Evolutionary conservation across 2,329 filamentous ascomycete species (phyloP).

Genomic region (Clarireedia paspali): DNA sequence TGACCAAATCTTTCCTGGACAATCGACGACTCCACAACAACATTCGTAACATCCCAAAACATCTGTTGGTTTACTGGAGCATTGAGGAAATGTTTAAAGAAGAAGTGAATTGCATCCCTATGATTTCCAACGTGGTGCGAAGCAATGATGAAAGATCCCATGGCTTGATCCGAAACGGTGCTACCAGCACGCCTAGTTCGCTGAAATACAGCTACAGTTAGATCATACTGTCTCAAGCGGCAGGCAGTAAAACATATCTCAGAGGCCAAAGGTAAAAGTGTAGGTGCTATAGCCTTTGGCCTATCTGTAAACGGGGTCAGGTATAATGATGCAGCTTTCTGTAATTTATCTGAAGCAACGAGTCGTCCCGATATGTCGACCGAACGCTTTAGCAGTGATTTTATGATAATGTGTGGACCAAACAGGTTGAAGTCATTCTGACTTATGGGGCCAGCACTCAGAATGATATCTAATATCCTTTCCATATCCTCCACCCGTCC

Average conservation of each 20-base stretch:
- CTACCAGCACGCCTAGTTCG: conserved; percentile 13
- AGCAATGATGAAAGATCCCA: conserved; percentile 16
- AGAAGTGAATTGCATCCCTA: conserved; percentile 2
- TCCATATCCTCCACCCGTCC: conserved; percentile 12
- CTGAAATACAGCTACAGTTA: conserved; percentile 18
- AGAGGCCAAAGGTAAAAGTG: conserved; percentile 14
- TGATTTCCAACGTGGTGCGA: conserved; percentile 15
- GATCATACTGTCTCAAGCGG: conserved; percentile 15
- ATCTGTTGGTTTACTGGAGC: conserved; percentile 12
- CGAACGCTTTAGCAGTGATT: conserved; percentile 8
- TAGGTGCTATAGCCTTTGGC: conserved; percentile 8
- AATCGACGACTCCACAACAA: conserved; percentile 20
- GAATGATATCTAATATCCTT: conserved; percentile 18
- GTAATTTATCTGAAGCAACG: conserved; percentile 9
- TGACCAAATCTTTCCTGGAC: conserved; percentile 11
- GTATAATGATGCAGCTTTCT: conserved; percentile 22
- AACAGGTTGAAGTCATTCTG: conserved; percentile 18
- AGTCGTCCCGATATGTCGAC: not conserved
- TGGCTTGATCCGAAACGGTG: not conserved
- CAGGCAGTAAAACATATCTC: conserved; percentile 19
- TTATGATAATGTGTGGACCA: conserved; percentile 15
- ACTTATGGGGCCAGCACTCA: conserved; percentile 13
- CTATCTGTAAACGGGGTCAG: conserved; percentile 19
- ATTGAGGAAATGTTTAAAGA: conserved; percentile 3
- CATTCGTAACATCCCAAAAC: conserved; percentile 14